Evolutionary conservation across 2,329 filamentous ascomycete genomes (phyloP), one percentile per base, ranked within the genome.

Genomic region (Tetracladium maxilliforme): DNA sequence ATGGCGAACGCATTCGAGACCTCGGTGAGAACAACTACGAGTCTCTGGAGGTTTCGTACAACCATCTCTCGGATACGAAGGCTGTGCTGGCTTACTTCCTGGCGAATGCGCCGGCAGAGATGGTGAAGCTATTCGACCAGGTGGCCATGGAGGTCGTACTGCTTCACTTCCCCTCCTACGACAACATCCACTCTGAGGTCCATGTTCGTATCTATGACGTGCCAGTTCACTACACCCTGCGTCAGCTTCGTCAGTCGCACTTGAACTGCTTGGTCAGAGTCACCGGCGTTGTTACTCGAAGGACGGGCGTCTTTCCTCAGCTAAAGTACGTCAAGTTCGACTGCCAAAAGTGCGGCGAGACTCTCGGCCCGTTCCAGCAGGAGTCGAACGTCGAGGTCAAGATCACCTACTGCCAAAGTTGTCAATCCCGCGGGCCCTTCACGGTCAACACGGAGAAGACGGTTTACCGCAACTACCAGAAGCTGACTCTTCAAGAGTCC

Each of bases 251-350:
- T 32, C 90, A 98, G 53, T 83, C 78, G 4, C 92, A 98, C 45
- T 67, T 98, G 31, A 98, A 98, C 61, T 93, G 86, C 42, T 64
- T 98, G 21, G 81, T 98, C 19, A 76, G 87, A 26, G 90, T 98
- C 27, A 86, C 79, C 39, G 90, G 90, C 37, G 90, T 98, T 5
- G 90, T 98, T 15, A 98, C 90, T 17, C 74, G 90, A 34, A 72
- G 90, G 37, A 92, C 77, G 14, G 90, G 90, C 28, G 92, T 98
- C 23, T 98, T 98, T 49, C 90, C 90, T 4, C 90, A 98, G 55
- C 62, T 98, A 32, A 95, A 95, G 51, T 94, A 95, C 50, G 82
- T 98, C 56, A 93, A 94, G 55, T 95, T 98, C 45, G 82, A 94
- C 55, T 98, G 90, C 54, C 72, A 64, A 30, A 98, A 94, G 55